Base-by-base conservation (phyloP, 768 basidiomycete genomes). In the Russula dissimulans region DNA sequence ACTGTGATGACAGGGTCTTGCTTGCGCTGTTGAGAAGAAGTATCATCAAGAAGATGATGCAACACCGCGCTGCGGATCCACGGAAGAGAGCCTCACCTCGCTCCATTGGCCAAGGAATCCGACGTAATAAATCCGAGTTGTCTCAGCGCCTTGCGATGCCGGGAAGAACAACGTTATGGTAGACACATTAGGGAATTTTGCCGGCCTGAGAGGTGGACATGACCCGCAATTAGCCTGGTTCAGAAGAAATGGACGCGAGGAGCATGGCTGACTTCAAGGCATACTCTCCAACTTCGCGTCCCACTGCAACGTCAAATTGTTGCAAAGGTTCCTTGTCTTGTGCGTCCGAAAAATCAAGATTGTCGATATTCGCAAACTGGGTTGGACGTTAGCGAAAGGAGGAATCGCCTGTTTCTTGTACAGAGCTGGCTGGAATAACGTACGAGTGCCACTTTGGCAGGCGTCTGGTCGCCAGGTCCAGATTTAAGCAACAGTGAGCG, bases 81-180 rank as follows among this genome's bases (percentile, higher is more conserved):
- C 14, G 4, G 8, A 45, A 38, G 46, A 61, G 34, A n/a, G 32
- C 14, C 72, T n/a, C 69, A 87, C 89, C 77, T 90, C 82, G 50
- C 79, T 81, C 86, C 87, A 91, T 38, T 82, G 80, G 2, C 94
- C 94, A 17, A 91, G 75, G 68, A 95, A 86, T 14, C 93, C 92
- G 29, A 95, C 69, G 67, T 93, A 95, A 68, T 90, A 95, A 10
- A 95, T 74, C 31, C 84, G 79, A 0, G 81, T 83, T 0, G 81
- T 82, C 14, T 91, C 87, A 11, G 87, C 89, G 36, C 90, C 91
- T 69, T 87, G 89, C 3, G 86, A 82, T 2, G 79, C 78, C 3
- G 92, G 91, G 67, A 95, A 82, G 70, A 87, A 93, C 8, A 95
- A 67, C 1, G 91, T 88, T n/a, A 97, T 68, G 8, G 83, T 86